Evolutionary conservation across 1,284 basidiomycete genomes (phyloP), one percentile per base, ranked within the genome.

Genomic region (Cryptococcus floricola): DNA sequence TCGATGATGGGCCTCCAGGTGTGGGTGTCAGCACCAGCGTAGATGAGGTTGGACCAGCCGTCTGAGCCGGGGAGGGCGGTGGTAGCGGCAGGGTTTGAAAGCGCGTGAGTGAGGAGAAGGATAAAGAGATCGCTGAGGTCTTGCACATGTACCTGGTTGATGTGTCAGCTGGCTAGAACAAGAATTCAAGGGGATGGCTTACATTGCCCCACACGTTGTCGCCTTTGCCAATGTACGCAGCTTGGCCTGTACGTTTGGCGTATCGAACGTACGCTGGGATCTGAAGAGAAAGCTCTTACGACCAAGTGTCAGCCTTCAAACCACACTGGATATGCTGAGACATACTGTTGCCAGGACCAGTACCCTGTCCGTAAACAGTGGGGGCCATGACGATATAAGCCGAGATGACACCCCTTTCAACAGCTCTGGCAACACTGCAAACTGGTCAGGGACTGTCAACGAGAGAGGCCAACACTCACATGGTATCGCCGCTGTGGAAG

Each of bases 21-120:
- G 47, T 60, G 59, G n/a, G 54, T 52, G 27, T 51, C 44, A 28
- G 59, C 50, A 34, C 59, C 59, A 16, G 52, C 58, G 50, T 62
- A 62, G 28, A 62, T 62, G 27, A 60, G 58, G 43, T 62, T 62
- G 39, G 58, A 59, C 60, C 60, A 62, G n/a, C 60, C 60, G 49
- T 62, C 46, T 2, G 60, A 57, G 3, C 14, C 55, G 9, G 54
- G 4, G 7, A 48, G 37, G 10, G 60, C 60, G 5, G 41, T 25
- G 19, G 60, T 62, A 23, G 28, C 8, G 2, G 2, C 39, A 7
- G 59, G 54, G 19, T 18, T 12, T 18, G 43, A 19, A n/a, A 58
- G 47, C 9, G 58, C 38, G 44, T 63, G 53, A 8, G 23, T 31
- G n/a, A 58, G 12, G 14, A 63, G 37, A 18, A 58, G 4, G 14